Percentiles rank a stretch among this genome's conserved stretches.
These are phyloP conservation scores for Suillus spraguei DNA, from an alignment of 768 basidiomycete species.

Conservation along the genomic window DNA sequence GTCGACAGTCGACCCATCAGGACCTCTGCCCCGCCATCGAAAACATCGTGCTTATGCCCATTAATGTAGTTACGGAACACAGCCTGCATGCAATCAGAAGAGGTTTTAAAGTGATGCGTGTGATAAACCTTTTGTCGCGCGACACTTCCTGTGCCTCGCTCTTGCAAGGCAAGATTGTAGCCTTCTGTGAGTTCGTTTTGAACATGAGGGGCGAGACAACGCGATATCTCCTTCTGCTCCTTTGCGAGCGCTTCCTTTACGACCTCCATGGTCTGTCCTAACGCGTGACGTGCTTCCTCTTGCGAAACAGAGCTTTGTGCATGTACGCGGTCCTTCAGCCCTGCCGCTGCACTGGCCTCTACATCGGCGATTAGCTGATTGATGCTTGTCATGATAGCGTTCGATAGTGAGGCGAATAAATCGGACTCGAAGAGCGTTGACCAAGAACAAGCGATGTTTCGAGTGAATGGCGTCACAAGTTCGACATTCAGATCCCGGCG, in stretches of 20 bases:
- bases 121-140: conserved; percentile 56
- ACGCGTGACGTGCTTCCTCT: conserved; percentile 51
- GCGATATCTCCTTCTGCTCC: conserved; percentile 62
- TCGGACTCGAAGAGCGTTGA: conserved; percentile 61
- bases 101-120: conserved; percentile 1
- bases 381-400: conserved; percentile 39
- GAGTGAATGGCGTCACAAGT: conserved; percentile 57
- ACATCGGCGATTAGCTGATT: conserved; percentile 51
- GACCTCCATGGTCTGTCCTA: conserved; percentile 48
- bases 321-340: conserved; percentile 53
- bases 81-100: conserved; percentile 32
- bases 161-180: conserved; percentile 56
- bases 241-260: conserved; percentile 52
- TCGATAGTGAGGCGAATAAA: conserved; percentile 52
- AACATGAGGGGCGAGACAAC: conserved; percentile 58
- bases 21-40: conserved; percentile 52
- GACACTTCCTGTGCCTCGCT: conserved; percentile 57
- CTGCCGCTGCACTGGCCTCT: conserved; percentile 50
- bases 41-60: conserved; percentile 49
- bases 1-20: conserved; percentile 48
- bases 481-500: conserved; percentile 64
- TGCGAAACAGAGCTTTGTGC: conserved; percentile 53
- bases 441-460: conserved; percentile 61
- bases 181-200: conserved; percentile 51
- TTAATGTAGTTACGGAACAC: conserved; percentile 50